Evolutionary conservation across 2,329 filamentous ascomycete genomes (phyloP).

Genomic region (Alternaria conjuncta): DNA sequence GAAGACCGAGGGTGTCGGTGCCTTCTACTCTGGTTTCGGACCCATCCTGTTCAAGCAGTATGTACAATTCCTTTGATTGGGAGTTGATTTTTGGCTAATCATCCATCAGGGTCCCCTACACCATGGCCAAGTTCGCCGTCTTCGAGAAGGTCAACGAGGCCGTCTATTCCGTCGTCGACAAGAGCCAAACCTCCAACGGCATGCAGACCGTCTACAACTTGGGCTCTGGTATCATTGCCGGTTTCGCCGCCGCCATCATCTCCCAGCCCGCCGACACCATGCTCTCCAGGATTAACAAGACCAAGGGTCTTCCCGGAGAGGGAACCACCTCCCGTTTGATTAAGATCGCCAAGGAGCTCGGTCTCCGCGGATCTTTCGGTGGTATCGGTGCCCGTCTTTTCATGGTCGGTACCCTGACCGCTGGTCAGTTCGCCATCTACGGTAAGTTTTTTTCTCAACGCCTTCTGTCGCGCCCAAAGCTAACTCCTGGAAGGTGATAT

Average conservation of each 20-base stretch:
- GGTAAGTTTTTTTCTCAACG: slow-evolving; percentile 38
- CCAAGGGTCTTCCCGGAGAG: slow-evolving; percentile 84
- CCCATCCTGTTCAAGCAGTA: slow-evolving; percentile 55
- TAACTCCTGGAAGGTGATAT: slow-evolving; percentile 39
- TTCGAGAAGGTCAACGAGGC: slow-evolving; percentile 86
- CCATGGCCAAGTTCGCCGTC: slow-evolving; percentile 94
- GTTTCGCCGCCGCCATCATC: slow-evolving; percentile 85
- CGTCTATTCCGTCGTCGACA: slow-evolving; percentile 73
- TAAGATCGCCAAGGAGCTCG: slow-evolving; percentile 89
- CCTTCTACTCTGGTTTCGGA: slow-evolving; percentile 91
- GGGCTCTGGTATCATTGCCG: slow-evolving; percentile 81
- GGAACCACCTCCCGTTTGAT: slow-evolving; percentile 79
- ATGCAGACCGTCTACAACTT: slow-evolving; percentile 83
- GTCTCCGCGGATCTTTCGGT: slow-evolving; percentile 76
- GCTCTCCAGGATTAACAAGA: slow-evolving; percentile 97
- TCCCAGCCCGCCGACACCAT: slow-evolving; percentile 93
- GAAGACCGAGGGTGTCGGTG: slow-evolving; percentile 80
- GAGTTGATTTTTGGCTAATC: slow-evolving; percentile 22
- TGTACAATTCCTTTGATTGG: slow-evolving; percentile 11
- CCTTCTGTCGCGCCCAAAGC: not conserved
- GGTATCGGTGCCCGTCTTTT: slow-evolving; percentile 83
- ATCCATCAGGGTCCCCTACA: slow-evolving; percentile 77
- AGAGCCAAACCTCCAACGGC: slow-evolving; percentile 69
- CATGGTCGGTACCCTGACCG: slow-evolving; percentile 68
- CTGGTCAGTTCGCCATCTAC: slow-evolving; percentile 83